Base-by-base conservation (phyloP, 2,329 filamentous ascomycete genomes). In the Calonectria hongkongensis region DNA sequence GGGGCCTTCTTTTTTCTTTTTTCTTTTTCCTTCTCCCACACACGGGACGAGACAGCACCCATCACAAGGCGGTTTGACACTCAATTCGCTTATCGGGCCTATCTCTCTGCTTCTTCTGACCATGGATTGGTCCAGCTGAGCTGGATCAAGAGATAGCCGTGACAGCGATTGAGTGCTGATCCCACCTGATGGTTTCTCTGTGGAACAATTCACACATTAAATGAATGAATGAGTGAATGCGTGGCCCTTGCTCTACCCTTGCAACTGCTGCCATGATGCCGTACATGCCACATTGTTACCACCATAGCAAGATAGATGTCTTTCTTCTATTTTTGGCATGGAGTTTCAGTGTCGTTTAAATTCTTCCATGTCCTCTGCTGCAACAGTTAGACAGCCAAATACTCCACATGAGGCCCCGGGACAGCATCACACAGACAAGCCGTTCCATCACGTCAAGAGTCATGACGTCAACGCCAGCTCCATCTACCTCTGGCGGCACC, bases 401-500 rank as follows among this genome's bases (percentile, higher is more conserved):
- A 18, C 43, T 56, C 45, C 66, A 68, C 51, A 58, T 15, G 51
- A n/a, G 6, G 15, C 21, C 27, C n/a, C 16, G 48, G 12, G 21
- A 39, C 21, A 27, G n/a, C 33, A 48, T 15, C 25, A 45, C 21
- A 21, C 48, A 45, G 28, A 9, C 50, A 67, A 36, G 41, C 15
- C 39, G n/a, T 5, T 21, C 64, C 21, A 21, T 21, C 21, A 21
- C 21, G 21, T 21, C 21, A 21, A 21, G 36, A 48, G 33, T 68
- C 66, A 47, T 68, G 66, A 68, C 66, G 66, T 68, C 66, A 68
- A 62, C n/a, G 39, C 64, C 18, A 47, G 43, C 18, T 33, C 45
- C 62, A 21, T 48, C 25, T 21, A 54, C 65, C 65, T 48, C 28
- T 28, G 36, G 15, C n/a, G 36, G 48, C n/a, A 67, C 21, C 36